Base-by-base conservation (phyloP, 768 basidiomycete genomes). In the Dioszegia aurantiaca region DNA sequence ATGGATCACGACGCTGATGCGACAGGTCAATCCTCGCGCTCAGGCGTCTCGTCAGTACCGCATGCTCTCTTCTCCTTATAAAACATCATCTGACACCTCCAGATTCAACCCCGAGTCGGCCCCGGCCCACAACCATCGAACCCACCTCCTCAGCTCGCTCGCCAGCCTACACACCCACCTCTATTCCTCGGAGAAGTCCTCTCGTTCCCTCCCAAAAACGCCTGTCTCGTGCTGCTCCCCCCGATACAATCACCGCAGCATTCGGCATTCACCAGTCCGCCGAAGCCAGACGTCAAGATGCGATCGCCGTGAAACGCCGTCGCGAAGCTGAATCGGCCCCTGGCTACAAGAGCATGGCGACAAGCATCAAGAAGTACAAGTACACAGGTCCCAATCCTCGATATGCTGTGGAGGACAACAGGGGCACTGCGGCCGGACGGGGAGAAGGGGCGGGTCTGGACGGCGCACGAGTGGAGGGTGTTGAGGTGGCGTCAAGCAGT, bases 261-360 rank as follows among this genome's bases (percentile, higher is more conserved):
- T 17, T 53, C 3, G 17, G 3, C n/a, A 40, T 23, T 10, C 36
- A 40, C 33, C n/a, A 53, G 19, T 24, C 51, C 5, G 26, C 27
- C 51, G 37, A 53, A 27, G 51, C 36, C 24, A 53, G 26, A 28
- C 51, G 26, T 27, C 51, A 53, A 53, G 51, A 53, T 3, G 51
- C 51, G 24, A 10, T 53, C 5, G 51, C 51, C 14, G 4, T 26
- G 37, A 53, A 53, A 19, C 36, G 51, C 4, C 19, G 26, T 14
- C 36, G 51, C 4, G 51, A 53, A 16, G 17, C 17, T 10, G 51
- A 53, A 28, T 1, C 23, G 12, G 14, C 28, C 16, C 36, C 36
- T 19, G 51, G 36, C 3, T 53, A 40, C 26, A 53, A 27, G 36
- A 16, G 24, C 40, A 12, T 53, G 37, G 51, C n/a, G 36, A 40